Conservation (phyloP, 176 grass and related monocot species). For the Thalia dealbata region DNA sequence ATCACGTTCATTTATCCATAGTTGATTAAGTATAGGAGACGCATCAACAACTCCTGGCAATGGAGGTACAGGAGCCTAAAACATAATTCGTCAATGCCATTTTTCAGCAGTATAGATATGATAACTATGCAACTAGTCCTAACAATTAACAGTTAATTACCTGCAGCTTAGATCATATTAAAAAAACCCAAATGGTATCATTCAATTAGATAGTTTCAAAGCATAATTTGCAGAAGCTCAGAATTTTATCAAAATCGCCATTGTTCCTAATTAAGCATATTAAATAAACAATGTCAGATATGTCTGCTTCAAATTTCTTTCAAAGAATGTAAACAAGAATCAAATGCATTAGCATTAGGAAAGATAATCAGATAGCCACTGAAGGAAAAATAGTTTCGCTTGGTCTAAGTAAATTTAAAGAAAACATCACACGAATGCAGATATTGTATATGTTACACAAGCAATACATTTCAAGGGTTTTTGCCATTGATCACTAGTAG, state of each 20-base stretch:
- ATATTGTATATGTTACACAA: neutral
- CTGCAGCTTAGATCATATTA: neutral
- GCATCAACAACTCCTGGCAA: constrained; percentile 61
- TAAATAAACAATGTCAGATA: neutral
- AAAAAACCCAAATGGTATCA: neutral
- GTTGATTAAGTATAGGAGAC: constrained; percentile 64
- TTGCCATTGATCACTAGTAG: neutral
- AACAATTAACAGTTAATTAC: neutral
- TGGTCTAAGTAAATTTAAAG: too few relatives aligned
- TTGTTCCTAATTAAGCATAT: neutral
- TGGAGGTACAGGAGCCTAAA: constrained; percentile 93
- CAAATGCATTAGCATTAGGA: neutral
- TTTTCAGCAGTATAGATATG: neutral
- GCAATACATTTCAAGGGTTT: neutral
- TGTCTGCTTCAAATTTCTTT: neutral
- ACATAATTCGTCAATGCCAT: constrained; percentile 13
- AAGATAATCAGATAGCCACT: neutral
- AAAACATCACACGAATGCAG: neutral
- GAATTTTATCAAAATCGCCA: neutral
- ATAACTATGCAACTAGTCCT: neutral
- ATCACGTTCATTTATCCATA: constrained; percentile 53
- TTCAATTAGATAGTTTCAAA: neutral
- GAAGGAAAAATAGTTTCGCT: too few relatives aligned
- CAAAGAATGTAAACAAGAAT: neutral
- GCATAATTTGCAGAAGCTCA: neutral